A percentile compares a stretch with the other conserved stretches of the same genome.
Evolutionary conservation across 129 eudicot species (phyloP).

Genomic region (Dittrichia graveolens): DNA sequence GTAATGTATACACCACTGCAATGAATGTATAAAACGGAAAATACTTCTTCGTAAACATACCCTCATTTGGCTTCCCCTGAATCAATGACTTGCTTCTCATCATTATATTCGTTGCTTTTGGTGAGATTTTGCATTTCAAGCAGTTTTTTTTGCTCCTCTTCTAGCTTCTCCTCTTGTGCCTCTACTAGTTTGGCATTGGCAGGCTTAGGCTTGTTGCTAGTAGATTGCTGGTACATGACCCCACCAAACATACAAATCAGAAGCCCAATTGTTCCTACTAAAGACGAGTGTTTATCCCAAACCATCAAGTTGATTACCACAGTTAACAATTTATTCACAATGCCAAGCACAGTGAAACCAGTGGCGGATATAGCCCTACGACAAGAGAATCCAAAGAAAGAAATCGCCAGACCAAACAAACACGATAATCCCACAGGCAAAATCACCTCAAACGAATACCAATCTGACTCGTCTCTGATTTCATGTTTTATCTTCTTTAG

Average conservation of each 20-base stretch:
- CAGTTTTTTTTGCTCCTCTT: conserved; percentile 70
- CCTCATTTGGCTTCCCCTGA: conserved; percentile 45
- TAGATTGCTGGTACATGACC: conserved; percentile 87
- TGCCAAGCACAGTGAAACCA: conserved; percentile 97
- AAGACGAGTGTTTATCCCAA: conserved; percentile 91
- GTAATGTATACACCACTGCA: not conserved
- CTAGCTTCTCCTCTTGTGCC: conserved; percentile 29
- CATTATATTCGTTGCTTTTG: too few species aligned
- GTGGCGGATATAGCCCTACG: conserved; percentile 97
- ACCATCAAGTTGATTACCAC: conserved; percentile 91
- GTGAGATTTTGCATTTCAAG: conserved; percentile 63
- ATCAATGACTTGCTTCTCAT: not conserved
- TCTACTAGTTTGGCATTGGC: conserved; percentile 37
- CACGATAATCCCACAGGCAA: conserved; percentile 91
- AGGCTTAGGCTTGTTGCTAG: conserved; percentile 61
- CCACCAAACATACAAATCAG: conserved; percentile 95
- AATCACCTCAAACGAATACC: conserved; percentile 80
- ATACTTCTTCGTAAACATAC: not conserved
- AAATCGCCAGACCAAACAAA: conserved; percentile 89
- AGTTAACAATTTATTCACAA: conserved; percentile 87
- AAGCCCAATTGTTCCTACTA: conserved; percentile 92
- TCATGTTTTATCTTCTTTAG: conserved; percentile 91
- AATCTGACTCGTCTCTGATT: conserved; percentile 74
- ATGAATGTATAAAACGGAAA: not conserved
- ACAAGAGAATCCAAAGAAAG: conserved; percentile 98